Base-by-base conservation (phyloP, 768 basidiomycete genomes). In the Fistulinella prunicolor region DNA sequence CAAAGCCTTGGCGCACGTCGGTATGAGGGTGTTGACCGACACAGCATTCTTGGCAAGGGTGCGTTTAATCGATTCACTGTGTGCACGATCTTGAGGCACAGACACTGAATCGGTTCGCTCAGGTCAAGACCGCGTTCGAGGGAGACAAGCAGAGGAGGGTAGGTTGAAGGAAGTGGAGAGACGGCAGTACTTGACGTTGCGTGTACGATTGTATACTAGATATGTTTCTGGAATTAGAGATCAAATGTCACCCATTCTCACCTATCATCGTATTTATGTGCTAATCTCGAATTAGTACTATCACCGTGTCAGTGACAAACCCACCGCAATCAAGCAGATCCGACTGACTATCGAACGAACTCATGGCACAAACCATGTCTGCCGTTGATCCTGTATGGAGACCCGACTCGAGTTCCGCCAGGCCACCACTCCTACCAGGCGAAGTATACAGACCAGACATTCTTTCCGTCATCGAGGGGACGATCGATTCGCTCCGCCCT, bases 1-100 rank as follows among this genome's bases (percentile, higher is more conserved):
- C n/a, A 86, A 85, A 57, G 82, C 80, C 3, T 70, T 92, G 13
- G 86, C 89, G 1, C 75, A 78, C 8, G 78, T 79, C 0, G 89
- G 85, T 2, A 69, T 87, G 20, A 74, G 85, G 14, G 79, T 86
- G 10, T 63, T 90, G 16, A 75, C 75, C 13, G 89, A 90, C 51
- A 79, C 81, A 39, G 57, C 57, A 3, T 90, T 86, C 69, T 77
- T 79, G 54, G 62, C 64, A 2, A 63, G 79, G 73, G 88, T 82
- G 30, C 41, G 70, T 63, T 44, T n/a, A 22, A 23, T 22, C 26
- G 26, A 6, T 10, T 28, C 26, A 28, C 10, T 28, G 6, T 6
- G 5, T 5, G 5, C 26, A 28, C 7, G 13, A 30, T 2, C 19
- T 29, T 6, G 16, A 19, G 28, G 17, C 12, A 16, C 19, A 3